phyloP scores from a whole-genome alignment of 192 early-diverging fungal genomes.

The Glomus cerebriforme region DNA sequence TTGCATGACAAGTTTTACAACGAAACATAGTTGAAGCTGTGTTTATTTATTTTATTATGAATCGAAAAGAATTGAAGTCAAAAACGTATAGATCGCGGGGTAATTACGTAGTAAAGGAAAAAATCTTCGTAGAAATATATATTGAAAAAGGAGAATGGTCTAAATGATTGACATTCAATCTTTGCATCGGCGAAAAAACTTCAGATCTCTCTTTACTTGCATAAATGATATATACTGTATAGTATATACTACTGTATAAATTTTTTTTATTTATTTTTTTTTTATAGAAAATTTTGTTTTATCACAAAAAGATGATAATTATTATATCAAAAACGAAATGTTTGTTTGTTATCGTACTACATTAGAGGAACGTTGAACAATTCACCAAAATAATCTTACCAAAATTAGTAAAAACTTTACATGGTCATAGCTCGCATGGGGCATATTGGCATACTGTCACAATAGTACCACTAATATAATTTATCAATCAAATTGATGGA shows the following conservation, averaged over 20 bases:
- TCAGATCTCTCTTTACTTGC: background rate
- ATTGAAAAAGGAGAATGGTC: background rate
- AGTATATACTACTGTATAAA: background rate
- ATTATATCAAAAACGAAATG: background rate
- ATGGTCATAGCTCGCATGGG: background rate
- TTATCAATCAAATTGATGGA: too few species aligned
- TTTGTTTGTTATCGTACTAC: background rate
- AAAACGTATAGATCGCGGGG: background rate
- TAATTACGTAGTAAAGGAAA: background rate
- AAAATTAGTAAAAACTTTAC: background rate
- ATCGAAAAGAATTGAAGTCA: background rate
- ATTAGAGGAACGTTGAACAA: background rate
- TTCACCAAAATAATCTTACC: background rate
- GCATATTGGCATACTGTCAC: too few species aligned
- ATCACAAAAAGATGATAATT: background rate
- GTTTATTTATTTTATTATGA: background rate
- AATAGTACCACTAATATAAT: too few species aligned
- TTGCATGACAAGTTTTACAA: conserved; percentile 90
- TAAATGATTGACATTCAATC: background rate
- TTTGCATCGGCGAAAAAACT: background rate
- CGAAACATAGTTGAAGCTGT: conserved; percentile 42
- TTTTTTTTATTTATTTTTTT: too few species aligned
- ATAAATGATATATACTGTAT: background rate
- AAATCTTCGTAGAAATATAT: background rate
- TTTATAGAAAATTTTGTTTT: background rate